A percentile compares a stretch with the other conserved stretches of the same genome.
phyloP scores from a whole-genome alignment of 176 grass and related monocot species.

The Melocanna baccifera region DNA sequence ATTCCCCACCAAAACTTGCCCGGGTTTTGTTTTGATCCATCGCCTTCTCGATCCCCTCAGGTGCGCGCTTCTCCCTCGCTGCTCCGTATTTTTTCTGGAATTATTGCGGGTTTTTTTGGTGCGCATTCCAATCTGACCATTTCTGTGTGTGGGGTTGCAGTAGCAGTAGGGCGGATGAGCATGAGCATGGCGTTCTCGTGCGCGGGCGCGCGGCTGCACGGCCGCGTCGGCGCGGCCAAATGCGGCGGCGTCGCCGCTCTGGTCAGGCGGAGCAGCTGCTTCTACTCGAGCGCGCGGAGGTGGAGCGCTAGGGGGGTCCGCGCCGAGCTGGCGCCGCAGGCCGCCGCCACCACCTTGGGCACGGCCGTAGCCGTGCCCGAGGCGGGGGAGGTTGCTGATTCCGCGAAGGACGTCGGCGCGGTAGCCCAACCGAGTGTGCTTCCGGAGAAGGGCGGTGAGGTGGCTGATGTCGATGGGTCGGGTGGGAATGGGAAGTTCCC shows the following conservation, averaged over 20 bases:
- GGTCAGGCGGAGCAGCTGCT: neutral
- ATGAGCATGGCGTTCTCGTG: conserved; percentile 52
- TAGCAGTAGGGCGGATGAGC: neutral
- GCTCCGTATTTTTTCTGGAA: neutral
- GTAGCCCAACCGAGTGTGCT: neutral
- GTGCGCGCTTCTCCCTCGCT: neutral
- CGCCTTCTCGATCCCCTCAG: neutral
- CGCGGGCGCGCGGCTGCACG: conserved; percentile 24
- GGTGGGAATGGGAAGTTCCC: conserved; percentile 37
- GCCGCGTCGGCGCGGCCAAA: conserved; percentile 10
- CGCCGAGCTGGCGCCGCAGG: conserved; percentile 21
- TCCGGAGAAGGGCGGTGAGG: neutral
- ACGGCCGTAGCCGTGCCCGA: neutral
- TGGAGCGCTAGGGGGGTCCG: conserved; percentile 17
- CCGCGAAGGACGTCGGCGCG: neutral
- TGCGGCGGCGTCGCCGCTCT: neutral
- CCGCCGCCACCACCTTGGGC: neutral
- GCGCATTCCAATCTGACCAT: conserved; percentile 22
- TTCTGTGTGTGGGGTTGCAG: neutral
- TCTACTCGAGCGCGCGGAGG: neutral
- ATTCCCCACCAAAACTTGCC: neutral
- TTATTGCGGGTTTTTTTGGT: neutral
- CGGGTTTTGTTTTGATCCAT: neutral
- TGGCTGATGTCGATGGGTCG: conserved; percentile 18
- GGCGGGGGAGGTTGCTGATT: neutral